phyloP scores from a whole-genome alignment of 2,329 filamentous ascomycete genomes.

The Penicillium paneum region DNA sequence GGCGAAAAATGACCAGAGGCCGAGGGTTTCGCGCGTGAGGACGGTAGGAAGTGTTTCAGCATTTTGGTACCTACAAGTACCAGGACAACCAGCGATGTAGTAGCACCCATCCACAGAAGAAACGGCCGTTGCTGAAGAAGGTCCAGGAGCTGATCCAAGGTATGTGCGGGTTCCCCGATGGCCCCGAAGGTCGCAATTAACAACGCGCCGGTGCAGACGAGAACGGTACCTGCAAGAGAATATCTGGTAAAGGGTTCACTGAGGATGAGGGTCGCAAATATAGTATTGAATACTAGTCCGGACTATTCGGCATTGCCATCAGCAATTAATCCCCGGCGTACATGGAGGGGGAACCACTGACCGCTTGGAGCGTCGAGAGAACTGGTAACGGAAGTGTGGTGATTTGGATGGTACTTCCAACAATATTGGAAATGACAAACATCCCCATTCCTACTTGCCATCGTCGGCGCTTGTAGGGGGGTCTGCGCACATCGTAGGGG shows the following conservation, averaged over 20 bases:
- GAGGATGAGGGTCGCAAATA: conserved; percentile 90
- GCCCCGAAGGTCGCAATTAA: conserved; percentile 93
- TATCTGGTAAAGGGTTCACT: conserved; percentile 91
- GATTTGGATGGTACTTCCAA: conserved; percentile 96
- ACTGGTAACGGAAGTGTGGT: conserved; percentile 92
- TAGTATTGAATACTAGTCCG: conserved; percentile 95
- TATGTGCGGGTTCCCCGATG: conserved; percentile 89
- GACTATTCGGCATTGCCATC: conserved; percentile 49
- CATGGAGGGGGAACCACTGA: conserved; percentile 32
- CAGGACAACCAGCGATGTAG: conserved; percentile 66
- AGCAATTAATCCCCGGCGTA: conserved; percentile 8
- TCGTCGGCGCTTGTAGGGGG: conserved; percentile 82
- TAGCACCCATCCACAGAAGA: conserved; percentile 82
- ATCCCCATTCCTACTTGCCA: conserved; percentile 96
- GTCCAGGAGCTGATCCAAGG: conserved; percentile 72
- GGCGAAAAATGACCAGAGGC: conserved; percentile 47
- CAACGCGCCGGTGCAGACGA: conserved; percentile 84
- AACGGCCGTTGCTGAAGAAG: conserved; percentile 73
- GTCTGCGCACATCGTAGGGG: conserved; percentile 70
- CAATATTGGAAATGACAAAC: conserved; percentile 90
- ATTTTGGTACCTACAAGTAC: conserved; percentile 60
- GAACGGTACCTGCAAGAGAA: conserved; percentile 83
- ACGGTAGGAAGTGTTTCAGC: conserved; percentile 38
- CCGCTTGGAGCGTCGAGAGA: conserved; percentile 86
- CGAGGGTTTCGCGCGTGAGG: conserved; percentile 32